Evolutionary conservation across 1,284 basidiomycete species (phyloP), one percentile per base, ranked within the genome.

Genomic region (Somion occarium): DNA sequence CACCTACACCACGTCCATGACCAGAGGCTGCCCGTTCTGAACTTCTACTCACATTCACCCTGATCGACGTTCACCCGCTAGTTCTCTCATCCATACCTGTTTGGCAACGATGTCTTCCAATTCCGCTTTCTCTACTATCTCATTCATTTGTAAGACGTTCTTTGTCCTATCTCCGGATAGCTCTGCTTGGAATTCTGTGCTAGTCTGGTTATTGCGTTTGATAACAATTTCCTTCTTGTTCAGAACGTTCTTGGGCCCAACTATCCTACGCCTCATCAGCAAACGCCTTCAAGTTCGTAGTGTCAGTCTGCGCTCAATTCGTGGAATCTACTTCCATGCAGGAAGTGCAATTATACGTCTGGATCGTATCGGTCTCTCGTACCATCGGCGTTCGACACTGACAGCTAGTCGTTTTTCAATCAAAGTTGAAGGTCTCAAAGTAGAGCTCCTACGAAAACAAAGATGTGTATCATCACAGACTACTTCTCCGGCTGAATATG

Each of bases 221-320:
- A 54, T 74, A 42, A 72, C 76, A 3, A 67, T 85, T 55, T 76
- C 75, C 18, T 71, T 86, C 38, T 59, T 85, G 48, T 71, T 83
- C 50, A 75, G 85, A 48, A 81, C 79, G 1, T 84, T 83, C 62
- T 69, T 89, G 52, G 73, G 78, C 1, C 86, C 86, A 49, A 81
- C 76, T 63, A 65, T 84, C 41, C 71, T 89, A 23, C 70, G 73
- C 44, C 73, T 74, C 38, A 67, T 82, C 51, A 84, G 83, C 9
- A 74, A 73, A 44, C 83, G 80, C 56, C 69, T 89, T 53, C 80
- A 80, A 19, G 73, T 88, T 25, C 76, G 81, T 39, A 88, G 83
- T 61, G 74, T 89, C 51, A 89, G 88, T 62, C 69, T 87, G 39
- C 78, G 85, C 48, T 90, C 88, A 22, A 80, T 90, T 55, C 80